Evolutionary conservation across 805 yeast genomes (phyloP).

Genomic region (Zygotorulaspora florentina): DNA sequence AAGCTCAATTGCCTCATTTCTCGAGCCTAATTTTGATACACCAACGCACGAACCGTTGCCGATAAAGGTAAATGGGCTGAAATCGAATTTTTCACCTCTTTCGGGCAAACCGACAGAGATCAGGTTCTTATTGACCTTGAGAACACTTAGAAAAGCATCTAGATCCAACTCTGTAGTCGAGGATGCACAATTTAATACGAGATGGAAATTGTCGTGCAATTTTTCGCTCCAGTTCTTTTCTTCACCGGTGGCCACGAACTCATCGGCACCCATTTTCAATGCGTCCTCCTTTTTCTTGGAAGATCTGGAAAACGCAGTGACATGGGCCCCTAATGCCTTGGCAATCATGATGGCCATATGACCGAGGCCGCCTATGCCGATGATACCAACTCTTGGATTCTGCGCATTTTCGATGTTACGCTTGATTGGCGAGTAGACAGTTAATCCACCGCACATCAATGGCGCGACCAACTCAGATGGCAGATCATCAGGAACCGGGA

Average conservation of each 20-base stretch:
- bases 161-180: constrained; percentile 48
- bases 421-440: constrained; percentile 47
- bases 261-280: constrained; percentile 42
- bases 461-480: constrained; percentile 47
- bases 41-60: constrained; percentile 48
- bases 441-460: constrained; percentile 53
- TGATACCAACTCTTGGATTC: constrained; percentile 41
- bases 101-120: constrained; percentile 67
- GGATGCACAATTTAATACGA: constrained; percentile 43
- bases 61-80: constrained; percentile 42
- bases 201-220: constrained; percentile 37
- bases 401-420: constrained; percentile 27
- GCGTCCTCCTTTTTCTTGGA: constrained; percentile 43
- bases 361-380: constrained; percentile 47
- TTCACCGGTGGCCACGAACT: constrained; percentile 48
- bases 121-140: constrained; percentile 57
- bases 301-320: constrained; percentile 45
- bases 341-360: constrained; percentile 46
- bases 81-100: constrained; percentile 35
- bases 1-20: constrained; percentile 62
- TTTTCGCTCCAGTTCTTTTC: constrained; percentile 35
- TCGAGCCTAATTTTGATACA: constrained; percentile 58
- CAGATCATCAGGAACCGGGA: constrained; percentile 46
- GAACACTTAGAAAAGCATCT: constrained; percentile 42
- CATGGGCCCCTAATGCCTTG: constrained; percentile 49